Conservation (phyloP, 768 basidiomycete genomes). For the Boletus reticulatus region DNA sequence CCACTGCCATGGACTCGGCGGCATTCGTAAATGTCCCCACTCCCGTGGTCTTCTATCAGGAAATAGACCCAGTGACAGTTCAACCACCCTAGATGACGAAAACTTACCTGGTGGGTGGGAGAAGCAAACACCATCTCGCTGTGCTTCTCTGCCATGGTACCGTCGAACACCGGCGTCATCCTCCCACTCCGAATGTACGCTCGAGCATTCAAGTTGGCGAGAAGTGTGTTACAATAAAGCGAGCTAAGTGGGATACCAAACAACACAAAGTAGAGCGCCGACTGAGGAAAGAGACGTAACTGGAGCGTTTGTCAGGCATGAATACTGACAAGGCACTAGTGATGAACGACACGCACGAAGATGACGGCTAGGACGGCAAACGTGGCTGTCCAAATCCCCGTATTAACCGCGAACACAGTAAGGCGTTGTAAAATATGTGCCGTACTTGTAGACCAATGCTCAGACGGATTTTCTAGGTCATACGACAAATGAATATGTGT, state of each 20-base stretch:
- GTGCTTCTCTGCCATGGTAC: too few relatives aligned
- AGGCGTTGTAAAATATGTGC: conserved; percentile 6
- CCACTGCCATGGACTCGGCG: too few relatives aligned
- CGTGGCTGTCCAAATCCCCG: conserved; percentile 49
- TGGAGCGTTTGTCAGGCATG: background rate
- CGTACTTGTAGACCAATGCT: conserved; percentile 1
- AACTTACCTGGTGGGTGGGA: too few relatives aligned
- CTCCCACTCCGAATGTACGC: background rate
- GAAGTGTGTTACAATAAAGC: conserved; percentile 1
- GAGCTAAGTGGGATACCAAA: conserved; percentile 5
- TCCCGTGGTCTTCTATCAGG: too few relatives aligned
- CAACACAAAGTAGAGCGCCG: background rate
- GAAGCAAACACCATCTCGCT: too few relatives aligned
- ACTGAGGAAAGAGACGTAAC: background rate
- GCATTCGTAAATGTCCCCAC: too few relatives aligned
- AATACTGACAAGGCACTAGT: background rate
- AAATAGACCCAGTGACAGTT: too few relatives aligned
- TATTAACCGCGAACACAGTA: conserved; percentile 14
- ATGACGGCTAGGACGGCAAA: conserved; percentile 17
- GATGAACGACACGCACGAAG: conserved; percentile 3
- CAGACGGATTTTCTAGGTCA: background rate
- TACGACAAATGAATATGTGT: background rate
- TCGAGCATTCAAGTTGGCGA: background rate
- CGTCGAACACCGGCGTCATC: background rate
- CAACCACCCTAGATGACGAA: too few relatives aligned